phyloP scores from a whole-genome alignment of 768 basidiomycete genomes.

The Floccularia luteovirens region DNA sequence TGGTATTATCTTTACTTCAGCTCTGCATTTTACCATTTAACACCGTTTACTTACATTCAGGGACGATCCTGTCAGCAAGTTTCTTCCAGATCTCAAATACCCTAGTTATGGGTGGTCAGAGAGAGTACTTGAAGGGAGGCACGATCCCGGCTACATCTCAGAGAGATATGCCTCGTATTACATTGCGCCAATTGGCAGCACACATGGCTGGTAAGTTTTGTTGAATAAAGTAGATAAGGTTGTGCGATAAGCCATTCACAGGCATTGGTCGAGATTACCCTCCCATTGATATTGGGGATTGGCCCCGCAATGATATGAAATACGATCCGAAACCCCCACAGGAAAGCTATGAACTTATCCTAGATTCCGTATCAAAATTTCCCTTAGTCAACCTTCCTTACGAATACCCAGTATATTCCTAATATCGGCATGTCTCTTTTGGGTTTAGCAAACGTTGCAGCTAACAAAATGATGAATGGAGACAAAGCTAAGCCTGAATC shows the following conservation, averaged over 20 bases:
- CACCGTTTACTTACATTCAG: conserved; percentile 14
- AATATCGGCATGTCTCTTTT: conserved; percentile 72
- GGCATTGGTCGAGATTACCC: conserved; percentile 30
- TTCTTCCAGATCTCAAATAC: conserved; percentile 28
- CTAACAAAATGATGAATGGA: conserved; percentile 34
- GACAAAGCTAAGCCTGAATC: conserved; percentile 19
- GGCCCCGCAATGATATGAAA: conserved; percentile 27
- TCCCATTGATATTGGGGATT: conserved; percentile 21
- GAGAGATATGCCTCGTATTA: conserved; percentile 19
- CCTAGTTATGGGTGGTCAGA: conserved; percentile 26
- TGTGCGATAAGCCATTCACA: conserved; percentile 4
- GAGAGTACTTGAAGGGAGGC: conserved; percentile 17
- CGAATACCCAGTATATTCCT: conserved; percentile 62
- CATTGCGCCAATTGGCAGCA: conserved; percentile 31
- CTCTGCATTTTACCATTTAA: background rate
- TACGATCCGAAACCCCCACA: conserved; percentile 22
- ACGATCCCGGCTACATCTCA: background rate
- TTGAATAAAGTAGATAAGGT: background rate
- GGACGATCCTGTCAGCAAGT: conserved; percentile 43
- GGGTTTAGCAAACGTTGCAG: conserved; percentile 50
- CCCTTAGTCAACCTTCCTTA: conserved; percentile 36
- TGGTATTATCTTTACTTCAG: conserved; percentile 23
- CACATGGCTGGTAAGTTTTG: conserved; percentile 26
- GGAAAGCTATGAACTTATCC: conserved; percentile 16
- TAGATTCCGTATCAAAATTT: conserved; percentile 25